phyloP scores from a whole-genome alignment of 2,329 filamentous ascomycete species.

The Aspergillus tamarii region DNA sequence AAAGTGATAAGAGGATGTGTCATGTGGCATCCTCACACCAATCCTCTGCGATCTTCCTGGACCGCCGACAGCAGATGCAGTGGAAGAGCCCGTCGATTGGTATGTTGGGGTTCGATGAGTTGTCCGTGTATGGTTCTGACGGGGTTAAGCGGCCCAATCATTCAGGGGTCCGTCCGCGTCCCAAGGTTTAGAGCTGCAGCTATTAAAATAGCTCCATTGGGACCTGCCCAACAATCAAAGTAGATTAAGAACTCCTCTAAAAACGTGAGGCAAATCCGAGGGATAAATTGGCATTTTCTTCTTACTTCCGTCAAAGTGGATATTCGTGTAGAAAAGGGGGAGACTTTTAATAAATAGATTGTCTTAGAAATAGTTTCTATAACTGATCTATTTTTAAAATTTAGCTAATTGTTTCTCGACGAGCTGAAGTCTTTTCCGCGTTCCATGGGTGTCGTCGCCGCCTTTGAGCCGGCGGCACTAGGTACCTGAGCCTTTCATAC shows the following conservation, averaged over 20 bases:
- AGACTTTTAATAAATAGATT: background rate
- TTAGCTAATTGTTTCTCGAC: background rate
- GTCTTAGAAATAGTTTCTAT: background rate
- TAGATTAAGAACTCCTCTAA: background rate
- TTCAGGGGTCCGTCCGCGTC: background rate
- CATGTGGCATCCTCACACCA: background rate
- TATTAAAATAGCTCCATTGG: background rate
- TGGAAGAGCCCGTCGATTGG: background rate
- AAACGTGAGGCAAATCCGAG: background rate
- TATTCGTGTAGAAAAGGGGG: background rate
- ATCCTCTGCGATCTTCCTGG: background rate
- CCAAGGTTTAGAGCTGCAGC: conserved; percentile 1
- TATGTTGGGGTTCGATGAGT: background rate
- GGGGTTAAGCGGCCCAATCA: background rate
- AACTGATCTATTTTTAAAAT: background rate
- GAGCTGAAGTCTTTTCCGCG: background rate
- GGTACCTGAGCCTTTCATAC: background rate
- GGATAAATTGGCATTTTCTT: background rate
- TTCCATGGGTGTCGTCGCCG: background rate
- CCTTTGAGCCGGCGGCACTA: background rate
- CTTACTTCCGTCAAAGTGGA: background rate
- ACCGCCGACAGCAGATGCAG: background rate
- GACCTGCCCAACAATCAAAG: background rate
- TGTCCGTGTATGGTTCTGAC: background rate
- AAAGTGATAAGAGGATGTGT: background rate